Base-by-base conservation (phyloP, 208 protist genomes). In the Crithidia fasciculata region DNA sequence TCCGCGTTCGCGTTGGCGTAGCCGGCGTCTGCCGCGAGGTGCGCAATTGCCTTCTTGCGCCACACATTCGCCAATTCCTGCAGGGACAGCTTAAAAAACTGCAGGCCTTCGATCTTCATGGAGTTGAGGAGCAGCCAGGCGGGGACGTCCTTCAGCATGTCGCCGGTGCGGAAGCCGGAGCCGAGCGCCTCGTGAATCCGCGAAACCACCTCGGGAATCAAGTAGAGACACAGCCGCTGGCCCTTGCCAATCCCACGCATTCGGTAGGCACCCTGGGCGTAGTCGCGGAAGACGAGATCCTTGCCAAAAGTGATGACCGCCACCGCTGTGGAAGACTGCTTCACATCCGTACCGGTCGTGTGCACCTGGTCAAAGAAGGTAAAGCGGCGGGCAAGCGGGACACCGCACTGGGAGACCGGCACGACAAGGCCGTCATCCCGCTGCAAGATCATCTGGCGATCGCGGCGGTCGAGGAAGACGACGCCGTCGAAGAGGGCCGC, bases 331-430 rank as follows among this genome's bases (percentile, higher is more conserved):
- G 95, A 82, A 0, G 86, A 84, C 66, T 98, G 96, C 78, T 97
- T 92, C 54, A 99, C 96, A 67, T 99, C 97, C 66, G 97, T 99
- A 57, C 97, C 97, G 39, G 97, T 99, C 41, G 97, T 99, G 83
- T 99, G 97, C 15, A 98, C 89, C 81, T 97, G 87, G 65, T 98
- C 96, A 64, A 98, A 98, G 82, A 98, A 98, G 52, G 95, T 94
- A 64, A 98, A 98, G 41, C 95, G 81, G 39, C 91, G 89, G 7
- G 86, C 85, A 40, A 92, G 84, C n/a, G 88, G 76, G 57, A 99
- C 89, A 61, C 96, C 97, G 74, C 95, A 98, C 84, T 98, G 96
- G 1, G 92, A 86, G 12, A 98, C 90, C 10, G 91, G 88, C 36
- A 98, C 80, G 37, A 86, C 82, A 5, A 88, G 69, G 28, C 91